These are phyloP conservation scores for Kurtzmaniella quercitrusa DNA, from an alignment of 1,139 yeast species.

Conservation along the genomic window DNA sequence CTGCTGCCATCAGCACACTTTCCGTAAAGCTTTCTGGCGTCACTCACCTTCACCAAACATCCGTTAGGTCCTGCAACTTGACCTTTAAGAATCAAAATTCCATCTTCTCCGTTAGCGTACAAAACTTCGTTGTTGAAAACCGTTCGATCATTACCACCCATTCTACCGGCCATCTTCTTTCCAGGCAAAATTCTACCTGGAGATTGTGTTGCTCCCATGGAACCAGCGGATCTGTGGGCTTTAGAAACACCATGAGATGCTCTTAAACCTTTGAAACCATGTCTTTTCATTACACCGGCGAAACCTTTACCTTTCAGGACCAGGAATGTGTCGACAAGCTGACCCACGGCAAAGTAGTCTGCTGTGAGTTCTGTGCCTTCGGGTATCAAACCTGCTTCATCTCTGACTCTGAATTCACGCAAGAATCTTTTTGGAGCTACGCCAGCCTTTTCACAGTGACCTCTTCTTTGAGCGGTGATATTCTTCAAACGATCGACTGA, in stretches of 20 bases:
- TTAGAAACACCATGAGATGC: conserved; percentile 96
- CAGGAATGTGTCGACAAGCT: conserved; percentile 75
- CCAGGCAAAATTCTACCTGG: conserved; percentile 98
- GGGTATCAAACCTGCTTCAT: conserved; percentile 62
- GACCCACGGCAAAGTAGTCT: conserved; percentile 81
- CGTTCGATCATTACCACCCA: conserved; percentile 79
- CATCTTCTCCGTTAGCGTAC: conserved; percentile 76
- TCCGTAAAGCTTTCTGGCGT: conserved; percentile 54
- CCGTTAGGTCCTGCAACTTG: conserved; percentile 90
- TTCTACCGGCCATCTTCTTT: conserved; percentile 96
- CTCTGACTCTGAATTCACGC: conserved; percentile 75
- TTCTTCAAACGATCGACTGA: conserved; percentile 69
- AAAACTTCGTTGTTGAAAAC: conserved; percentile 73
- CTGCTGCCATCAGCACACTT: conserved; percentile 17
- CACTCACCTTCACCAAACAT: conserved; percentile 68
- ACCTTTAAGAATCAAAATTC: conserved; percentile 81
- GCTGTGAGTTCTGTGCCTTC: conserved; percentile 79
- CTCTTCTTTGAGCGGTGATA: conserved; percentile 61
- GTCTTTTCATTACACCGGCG: conserved; percentile 97
- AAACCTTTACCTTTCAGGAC: conserved; percentile 93
- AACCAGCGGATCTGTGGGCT: conserved; percentile 96
- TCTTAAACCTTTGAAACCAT: conserved; percentile 83
- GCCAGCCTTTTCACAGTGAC: conserved; percentile 75
- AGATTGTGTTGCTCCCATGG: conserved; percentile 90
- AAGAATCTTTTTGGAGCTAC: conserved; percentile 80